phyloP scores from a whole-genome alignment of 176 grass and related monocot genomes.

The Oryza meyeriana region DNA sequence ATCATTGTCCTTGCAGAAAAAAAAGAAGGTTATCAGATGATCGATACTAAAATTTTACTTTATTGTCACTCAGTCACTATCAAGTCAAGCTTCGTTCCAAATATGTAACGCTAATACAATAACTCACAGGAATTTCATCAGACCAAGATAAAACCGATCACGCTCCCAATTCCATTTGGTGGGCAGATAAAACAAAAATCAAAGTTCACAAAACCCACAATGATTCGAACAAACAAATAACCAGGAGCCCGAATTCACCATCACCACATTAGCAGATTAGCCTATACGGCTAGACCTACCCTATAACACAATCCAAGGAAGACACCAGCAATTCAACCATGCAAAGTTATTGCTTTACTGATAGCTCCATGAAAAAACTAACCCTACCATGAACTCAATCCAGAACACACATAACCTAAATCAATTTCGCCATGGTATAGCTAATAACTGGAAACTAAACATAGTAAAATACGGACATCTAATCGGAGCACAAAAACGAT shows the following conservation, averaged over 20 bases:
- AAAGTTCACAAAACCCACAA: background rate
- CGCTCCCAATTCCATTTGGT: background rate
- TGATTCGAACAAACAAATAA: background rate
- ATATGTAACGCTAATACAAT: background rate
- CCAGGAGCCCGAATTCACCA: background rate
- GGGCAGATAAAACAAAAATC: background rate
- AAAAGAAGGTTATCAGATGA: too few species aligned
- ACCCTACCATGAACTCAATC: background rate
- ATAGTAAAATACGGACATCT: too few species aligned
- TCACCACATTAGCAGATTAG: background rate
- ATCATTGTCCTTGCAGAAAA: too few species aligned
- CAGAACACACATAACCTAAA: background rate
- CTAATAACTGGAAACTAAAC: background rate
- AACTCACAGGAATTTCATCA: background rate
- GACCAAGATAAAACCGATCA: background rate
- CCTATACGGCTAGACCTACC: background rate
- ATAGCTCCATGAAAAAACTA: background rate
- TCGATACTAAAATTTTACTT: too few species aligned
- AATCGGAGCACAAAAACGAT: too few species aligned
- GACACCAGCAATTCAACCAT: background rate
- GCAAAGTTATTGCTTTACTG: background rate
- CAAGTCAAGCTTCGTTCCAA: background rate
- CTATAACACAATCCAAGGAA: background rate
- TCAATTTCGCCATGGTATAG: background rate
- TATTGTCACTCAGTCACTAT: too few species aligned